phyloP scores from a whole-genome alignment of 73 alveolate species.

The Strombidium stylifer region DNA sequence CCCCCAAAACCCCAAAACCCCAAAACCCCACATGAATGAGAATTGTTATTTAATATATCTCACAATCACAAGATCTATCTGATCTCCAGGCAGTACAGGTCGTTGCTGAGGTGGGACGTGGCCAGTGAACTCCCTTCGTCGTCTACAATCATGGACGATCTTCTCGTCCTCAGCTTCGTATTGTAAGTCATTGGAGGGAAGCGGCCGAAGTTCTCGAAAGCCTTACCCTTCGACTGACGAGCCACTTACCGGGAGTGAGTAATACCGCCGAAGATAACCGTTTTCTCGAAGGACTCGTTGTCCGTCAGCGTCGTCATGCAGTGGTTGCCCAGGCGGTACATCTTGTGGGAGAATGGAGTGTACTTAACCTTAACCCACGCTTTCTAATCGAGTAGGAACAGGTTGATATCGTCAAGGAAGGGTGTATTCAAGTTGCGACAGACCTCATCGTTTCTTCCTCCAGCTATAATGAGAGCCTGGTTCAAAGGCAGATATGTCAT shows the following conservation, averaged over 20 bases:
- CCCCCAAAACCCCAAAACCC: too few species aligned
- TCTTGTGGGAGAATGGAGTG: background rate
- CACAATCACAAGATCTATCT: too few species aligned
- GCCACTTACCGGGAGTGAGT: background rate
- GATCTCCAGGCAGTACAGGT: background rate
- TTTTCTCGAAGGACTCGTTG: too few species aligned
- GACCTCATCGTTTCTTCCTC: conserved; percentile 40
- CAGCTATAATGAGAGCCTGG: conserved; percentile 13
- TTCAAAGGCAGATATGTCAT: conserved; percentile 6
- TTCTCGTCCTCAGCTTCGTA: too few species aligned
- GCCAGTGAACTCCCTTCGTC: too few species aligned
- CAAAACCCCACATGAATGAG: too few species aligned
- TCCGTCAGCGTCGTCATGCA: background rate
- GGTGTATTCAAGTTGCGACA: conserved; percentile 5
- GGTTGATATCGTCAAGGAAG: conserved; percentile 19
- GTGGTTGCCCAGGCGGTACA: background rate
- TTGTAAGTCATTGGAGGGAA: too few species aligned
- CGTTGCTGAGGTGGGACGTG: background rate
- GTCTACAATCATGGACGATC: too few species aligned
- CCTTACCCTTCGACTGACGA: too few species aligned
- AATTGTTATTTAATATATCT: too few species aligned
- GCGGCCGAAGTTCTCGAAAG: too few species aligned
- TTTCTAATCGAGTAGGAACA: conserved; percentile 6
- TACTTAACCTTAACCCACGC: conserved; percentile 9
- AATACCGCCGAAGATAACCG: too few species aligned